Evolutionary conservation across 2,329 filamentous ascomycete species (phyloP).

Genomic region (Ascochyta fabae): DNA sequence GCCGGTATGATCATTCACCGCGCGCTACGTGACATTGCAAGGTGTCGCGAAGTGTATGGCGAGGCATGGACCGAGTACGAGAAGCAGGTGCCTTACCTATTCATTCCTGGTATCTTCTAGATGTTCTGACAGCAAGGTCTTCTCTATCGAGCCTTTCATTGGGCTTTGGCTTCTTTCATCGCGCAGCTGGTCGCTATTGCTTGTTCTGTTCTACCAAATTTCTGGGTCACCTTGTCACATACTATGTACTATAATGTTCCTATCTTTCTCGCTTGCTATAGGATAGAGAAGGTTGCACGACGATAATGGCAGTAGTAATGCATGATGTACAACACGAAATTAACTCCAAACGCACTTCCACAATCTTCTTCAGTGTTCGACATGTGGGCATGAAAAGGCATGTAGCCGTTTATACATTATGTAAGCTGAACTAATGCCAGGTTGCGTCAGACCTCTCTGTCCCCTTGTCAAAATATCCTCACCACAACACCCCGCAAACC

Average conservation of each 20-base stretch:
- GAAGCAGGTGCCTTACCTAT: slow-evolving; percentile 79
- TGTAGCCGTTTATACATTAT: slow-evolving; percentile 3
- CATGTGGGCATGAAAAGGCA: slow-evolving; percentile 1
- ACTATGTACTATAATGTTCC: slow-evolving; percentile 24
- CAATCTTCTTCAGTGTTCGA: not conserved
- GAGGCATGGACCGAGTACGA: slow-evolving; percentile 84
- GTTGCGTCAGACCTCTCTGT: slow-evolving; percentile 13
- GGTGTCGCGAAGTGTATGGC: slow-evolving; percentile 79
- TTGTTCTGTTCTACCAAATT: slow-evolving; percentile 5
- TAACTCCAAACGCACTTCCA: not conserved
- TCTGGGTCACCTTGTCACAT: slow-evolving; percentile 4
- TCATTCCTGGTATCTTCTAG: slow-evolving; percentile 66
- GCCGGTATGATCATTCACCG: slow-evolving; percentile 80
- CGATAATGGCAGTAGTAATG: slow-evolving; percentile 33
- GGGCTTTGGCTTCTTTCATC: not conserved
- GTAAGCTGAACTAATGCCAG: slow-evolving; percentile 14
- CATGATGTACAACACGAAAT: slow-evolving; percentile 6
- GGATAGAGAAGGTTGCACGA: slow-evolving; percentile 4
- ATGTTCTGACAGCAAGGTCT: not conserved
- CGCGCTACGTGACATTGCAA: slow-evolving; percentile 74
- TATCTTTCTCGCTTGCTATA: slow-evolving; percentile 8
- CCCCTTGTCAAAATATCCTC: slow-evolving; percentile 13
- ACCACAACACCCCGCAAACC: slow-evolving; percentile 13
- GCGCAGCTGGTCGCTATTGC: slow-evolving; percentile 13
- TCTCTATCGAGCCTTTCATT: not conserved